Base-by-base conservation (phyloP, 129 eudicot species). In the Pseudognaphalium luteoalbum region DNA sequence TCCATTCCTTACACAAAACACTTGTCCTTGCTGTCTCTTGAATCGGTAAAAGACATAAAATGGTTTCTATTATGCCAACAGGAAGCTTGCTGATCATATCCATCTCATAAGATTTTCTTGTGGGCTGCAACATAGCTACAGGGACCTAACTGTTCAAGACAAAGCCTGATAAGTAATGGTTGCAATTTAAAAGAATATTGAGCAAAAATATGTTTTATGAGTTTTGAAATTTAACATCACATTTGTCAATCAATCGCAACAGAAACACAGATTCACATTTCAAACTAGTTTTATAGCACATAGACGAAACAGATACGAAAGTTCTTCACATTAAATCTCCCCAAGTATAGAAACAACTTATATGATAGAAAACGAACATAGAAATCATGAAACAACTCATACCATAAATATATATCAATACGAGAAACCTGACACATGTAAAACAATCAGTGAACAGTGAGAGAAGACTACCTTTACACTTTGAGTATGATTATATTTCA, bases 21-120 rank as follows among this genome's bases (percentile, higher is more conserved):
- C 67, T 61, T 61, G 65, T 59, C 32, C 65, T 59, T 59, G 65
- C 65, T 21, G 65, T 34, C 4, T 59, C 65, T 22, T 59, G 30
- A 59, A 59, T 59, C 15, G 65, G 34, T 59, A 59, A 4, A 21
- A 59, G 30, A 19, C 65, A 59, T 21, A 59, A 22, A 4, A 59
- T 59, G 65, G 65, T 59, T 22, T 59, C 65, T 0, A 59, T 59
- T 59, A 59, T 59, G 32, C 65, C 30, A 9, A 3, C 34, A 22
- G 65, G 65, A 22, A 59, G 65, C 30, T 21, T 59, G 65, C 33
- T 59, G 3, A 59, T 59, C 30, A 59, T 59, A 59, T 59, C 65
- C 30, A 59, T 59, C 22, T 21, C 32, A 58, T 19, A 16, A 6
- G 2, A 59, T 19, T n/a, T 19, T 59, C 25, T 20, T 17, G 63